A percentile compares a stretch with the other conserved stretches of the same genome.
phyloP scores from a whole-genome alignment of 305 asterid genomes.

The Lippia alba region DNA sequence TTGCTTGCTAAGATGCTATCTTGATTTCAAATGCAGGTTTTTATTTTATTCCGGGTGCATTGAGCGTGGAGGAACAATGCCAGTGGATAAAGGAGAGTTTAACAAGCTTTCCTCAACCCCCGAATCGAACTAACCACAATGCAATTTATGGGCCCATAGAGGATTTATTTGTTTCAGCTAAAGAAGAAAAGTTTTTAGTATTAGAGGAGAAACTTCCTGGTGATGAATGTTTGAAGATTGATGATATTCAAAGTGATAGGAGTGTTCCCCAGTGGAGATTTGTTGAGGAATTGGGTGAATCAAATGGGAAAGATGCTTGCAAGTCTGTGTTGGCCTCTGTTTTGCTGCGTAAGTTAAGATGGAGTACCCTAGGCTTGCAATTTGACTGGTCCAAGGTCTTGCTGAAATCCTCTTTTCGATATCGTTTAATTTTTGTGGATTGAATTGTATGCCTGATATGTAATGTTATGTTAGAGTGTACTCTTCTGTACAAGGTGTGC shows the following conservation, averaged over 20 bases:
- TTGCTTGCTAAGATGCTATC: constrained; percentile 3
- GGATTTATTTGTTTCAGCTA: constrained; percentile 76
- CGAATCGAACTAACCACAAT: constrained; percentile 90
- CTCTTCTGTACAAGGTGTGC: neutral
- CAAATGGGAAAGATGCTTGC: constrained; percentile 42
- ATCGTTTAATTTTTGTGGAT: constrained; percentile 32
- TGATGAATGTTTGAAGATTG: constrained; percentile 36
- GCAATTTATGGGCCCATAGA: constrained; percentile 78
- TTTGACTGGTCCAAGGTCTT: constrained; percentile 99
- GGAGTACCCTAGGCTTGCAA: constrained; percentile 99
- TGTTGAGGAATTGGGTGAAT: constrained; percentile 46
- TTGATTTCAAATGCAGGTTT: constrained; percentile 60
- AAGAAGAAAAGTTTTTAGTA: constrained; percentile 57
- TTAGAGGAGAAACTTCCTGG: constrained; percentile 43
- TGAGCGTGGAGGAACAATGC: constrained; percentile 76
- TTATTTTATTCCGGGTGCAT: constrained; percentile 87
- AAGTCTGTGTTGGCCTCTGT: constrained; percentile 76
- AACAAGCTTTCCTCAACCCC: constrained; percentile 85
- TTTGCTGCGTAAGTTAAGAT: constrained; percentile 97
- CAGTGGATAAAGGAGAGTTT: constrained; percentile 88
- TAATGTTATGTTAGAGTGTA: too few relatives aligned
- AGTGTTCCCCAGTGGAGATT: constrained; percentile 53
- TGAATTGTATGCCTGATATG: constrained; percentile 5
- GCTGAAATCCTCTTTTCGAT: constrained; percentile 46
- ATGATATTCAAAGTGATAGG: constrained; percentile 26